phyloP scores from a whole-genome alignment of 805 yeast genomes.

The Barnettozyma vustinii region DNA sequence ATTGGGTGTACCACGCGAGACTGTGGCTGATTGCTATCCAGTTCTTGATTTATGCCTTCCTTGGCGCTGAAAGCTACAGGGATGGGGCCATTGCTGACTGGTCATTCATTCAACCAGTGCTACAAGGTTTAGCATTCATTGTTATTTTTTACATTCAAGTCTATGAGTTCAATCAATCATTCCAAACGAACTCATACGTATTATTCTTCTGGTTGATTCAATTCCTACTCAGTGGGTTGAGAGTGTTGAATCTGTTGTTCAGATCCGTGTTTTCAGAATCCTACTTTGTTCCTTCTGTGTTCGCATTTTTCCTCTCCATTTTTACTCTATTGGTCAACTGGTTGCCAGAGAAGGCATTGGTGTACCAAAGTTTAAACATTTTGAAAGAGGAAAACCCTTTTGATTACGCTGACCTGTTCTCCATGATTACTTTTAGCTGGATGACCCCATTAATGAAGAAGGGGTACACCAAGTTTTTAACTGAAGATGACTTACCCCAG shows the following conservation, averaged over 20 bases:
- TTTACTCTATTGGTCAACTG: constrained; percentile 32
- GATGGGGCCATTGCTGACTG: constrained; percentile 20
- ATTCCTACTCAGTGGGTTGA: constrained; percentile 41
- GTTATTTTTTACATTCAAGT: constrained; percentile 58
- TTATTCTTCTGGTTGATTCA: constrained; percentile 72
- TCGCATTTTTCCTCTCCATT: constrained; percentile 28
- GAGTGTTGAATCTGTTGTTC: constrained; percentile 34
- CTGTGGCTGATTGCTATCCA: constrained; percentile 29
- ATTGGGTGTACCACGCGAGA: constrained; percentile 33
- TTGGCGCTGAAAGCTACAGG: constrained; percentile 17
- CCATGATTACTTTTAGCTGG: constrained; percentile 82
- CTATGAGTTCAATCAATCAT: constrained; percentile 63
- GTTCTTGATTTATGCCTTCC: constrained; percentile 21
- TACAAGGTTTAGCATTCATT: constrained; percentile 34
- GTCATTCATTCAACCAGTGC: constrained; percentile 32
- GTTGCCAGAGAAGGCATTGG: constrained; percentile 33
- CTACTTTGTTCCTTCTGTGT: constrained; percentile 28
- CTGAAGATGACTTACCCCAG: constrained; percentile 67
- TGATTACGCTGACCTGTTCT: constrained; percentile 56
- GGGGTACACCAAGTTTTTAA: constrained; percentile 59
- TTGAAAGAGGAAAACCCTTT: constrained; percentile 28
- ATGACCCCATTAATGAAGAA: constrained; percentile 81
- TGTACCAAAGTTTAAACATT: constrained; percentile 31
- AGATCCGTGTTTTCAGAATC: constrained; percentile 26
- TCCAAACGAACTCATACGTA: constrained; percentile 60